These are phyloP conservation scores for Colletotrichum incanum DNA, from an alignment of 2,329 filamentous ascomycete genomes.

Conservation along the genomic window DNA sequence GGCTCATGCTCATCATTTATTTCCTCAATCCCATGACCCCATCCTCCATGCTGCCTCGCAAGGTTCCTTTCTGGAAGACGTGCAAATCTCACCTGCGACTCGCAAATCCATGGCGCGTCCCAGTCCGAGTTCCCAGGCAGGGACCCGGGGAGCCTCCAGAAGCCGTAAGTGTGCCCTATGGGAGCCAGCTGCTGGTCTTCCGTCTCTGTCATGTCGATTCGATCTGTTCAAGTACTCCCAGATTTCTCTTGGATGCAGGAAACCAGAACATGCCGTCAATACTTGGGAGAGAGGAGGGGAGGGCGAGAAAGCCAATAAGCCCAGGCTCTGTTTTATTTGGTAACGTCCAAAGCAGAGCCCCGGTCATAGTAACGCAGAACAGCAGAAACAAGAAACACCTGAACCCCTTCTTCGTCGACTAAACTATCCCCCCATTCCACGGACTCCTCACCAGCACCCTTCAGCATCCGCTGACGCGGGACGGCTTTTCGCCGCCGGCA, in stretches of 20 bases:
- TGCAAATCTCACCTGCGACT: background rate
- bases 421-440: too few relatives aligned
- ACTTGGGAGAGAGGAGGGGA: background rate
- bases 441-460: background rate
- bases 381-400: background rate
- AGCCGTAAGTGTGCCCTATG: background rate
- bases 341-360: background rate
- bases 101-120: conserved; percentile 17
- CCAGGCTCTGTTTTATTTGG: background rate
- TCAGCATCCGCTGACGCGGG: background rate
- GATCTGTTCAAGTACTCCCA: background rate
- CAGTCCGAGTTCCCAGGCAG: background rate
- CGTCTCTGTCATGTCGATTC: background rate
- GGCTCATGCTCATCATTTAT: background rate
- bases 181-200: background rate
- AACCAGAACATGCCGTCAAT: background rate
- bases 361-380: background rate
- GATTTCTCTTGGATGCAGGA: background rate
- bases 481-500: background rate
- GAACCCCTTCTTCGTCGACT: background rate
- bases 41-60: background rate
- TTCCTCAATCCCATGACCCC: background rate
- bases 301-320: accelerated
- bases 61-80: background rate
- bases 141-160: background rate